These are phyloP conservation scores for Cladophialophora carrionii DNA, from an alignment of 2,329 filamentous ascomycete genomes.

Conservation along the genomic window DNA sequence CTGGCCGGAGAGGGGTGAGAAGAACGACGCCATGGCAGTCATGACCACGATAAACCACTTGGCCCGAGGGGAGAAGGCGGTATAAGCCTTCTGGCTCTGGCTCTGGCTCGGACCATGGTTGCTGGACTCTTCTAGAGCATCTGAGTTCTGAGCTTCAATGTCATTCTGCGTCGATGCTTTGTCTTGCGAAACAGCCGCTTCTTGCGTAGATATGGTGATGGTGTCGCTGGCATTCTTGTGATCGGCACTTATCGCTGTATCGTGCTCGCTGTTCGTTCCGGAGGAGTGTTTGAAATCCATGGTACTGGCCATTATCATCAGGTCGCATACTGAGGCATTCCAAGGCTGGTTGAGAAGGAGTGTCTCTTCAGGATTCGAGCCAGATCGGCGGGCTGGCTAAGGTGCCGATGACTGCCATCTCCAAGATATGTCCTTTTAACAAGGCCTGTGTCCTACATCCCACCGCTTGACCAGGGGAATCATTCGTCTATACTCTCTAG, in stretches of 20 bases:
- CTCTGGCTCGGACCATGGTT: background rate
- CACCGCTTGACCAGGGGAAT: background rate
- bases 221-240: background rate
- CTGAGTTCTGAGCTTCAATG: slow-evolving; percentile 12
- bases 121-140: background rate
- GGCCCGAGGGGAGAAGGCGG: slow-evolving; percentile 34
- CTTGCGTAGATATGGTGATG: background rate
- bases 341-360: background rate
- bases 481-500: background rate
- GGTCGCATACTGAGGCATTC: background rate
- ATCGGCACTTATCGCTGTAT: background rate
- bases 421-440: background rate
- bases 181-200: background rate
- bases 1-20: slow-evolving; percentile 56
- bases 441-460: background rate
- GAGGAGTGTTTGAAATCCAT: background rate
- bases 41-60: slow-evolving; percentile 53
- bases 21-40: slow-evolving; percentile 50
- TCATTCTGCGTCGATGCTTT: background rate
- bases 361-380: background rate
- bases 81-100: slow-evolving; percentile 20
- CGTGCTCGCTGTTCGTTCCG: background rate
- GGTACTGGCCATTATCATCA: background rate
- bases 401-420: background rate
- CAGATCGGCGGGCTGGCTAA: background rate